Base-by-base conservation (phyloP, 768 basidiomycete species). In the Mycena pura region DNA sequence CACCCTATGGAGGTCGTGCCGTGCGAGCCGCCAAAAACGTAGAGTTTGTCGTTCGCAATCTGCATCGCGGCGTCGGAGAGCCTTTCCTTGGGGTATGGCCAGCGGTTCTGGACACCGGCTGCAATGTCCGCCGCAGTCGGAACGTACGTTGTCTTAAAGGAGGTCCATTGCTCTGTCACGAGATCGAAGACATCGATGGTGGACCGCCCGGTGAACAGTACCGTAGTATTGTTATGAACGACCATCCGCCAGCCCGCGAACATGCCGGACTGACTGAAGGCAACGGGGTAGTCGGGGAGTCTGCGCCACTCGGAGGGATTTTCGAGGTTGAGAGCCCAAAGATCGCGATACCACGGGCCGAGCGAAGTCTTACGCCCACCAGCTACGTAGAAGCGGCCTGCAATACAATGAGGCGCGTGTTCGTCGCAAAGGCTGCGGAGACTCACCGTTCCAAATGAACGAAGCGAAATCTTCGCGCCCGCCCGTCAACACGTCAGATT, bases 21-120 rank as follows among this genome's bases (percentile, higher is more conserved):
- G 51, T 76, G 73, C 3, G 63, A 64, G 5, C 79, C 80, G 5
- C 76, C 78, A 58, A 81, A 80, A 13, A 80, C 72, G 55, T 78
- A 77, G 1, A 81, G 52, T 43, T 74, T 77, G 28, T 70, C 71
- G 19, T 69, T 55, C 24, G 72, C 63, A 31, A 71, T 63, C 36
- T 73, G 69, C 56, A 68, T 66, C 1, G 69, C 65, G 19, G 64
- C 50, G 41, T 69, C 64, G 5, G 14, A 8, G 15, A 15, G 15
- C 31, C 44, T 34, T 57, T 54, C 38, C 17, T 29, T 62, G 5
- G 63, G 69, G 45, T 70, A 75, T 1, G 69, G 70, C 74, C 74
- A 75, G 17, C 32, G 49, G 15, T 57, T 65, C 5, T 44, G 47
- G 28, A 55, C 24, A 5, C 60, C 60, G 1, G 53, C 53, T 2